Evolutionary conservation across 176 grass and related monocot genomes (phyloP).

Genomic region (Olyra latifolia): DNA sequence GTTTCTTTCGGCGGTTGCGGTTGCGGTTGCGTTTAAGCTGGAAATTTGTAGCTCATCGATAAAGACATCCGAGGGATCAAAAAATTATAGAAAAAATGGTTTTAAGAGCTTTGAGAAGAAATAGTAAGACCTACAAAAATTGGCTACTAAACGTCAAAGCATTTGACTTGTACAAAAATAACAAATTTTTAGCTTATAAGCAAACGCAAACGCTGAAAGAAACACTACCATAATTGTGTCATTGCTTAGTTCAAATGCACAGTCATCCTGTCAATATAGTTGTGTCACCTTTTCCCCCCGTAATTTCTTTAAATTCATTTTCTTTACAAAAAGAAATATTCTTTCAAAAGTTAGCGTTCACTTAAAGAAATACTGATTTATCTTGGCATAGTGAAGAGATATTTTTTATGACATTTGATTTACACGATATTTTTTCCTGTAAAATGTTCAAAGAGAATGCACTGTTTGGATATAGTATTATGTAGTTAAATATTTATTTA

Average conservation of each 20-base stretch:
- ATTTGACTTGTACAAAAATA: too few species aligned
- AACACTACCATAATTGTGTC: not conserved
- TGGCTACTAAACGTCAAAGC: too few species aligned
- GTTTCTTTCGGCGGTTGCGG: too few species aligned
- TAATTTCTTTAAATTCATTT: not conserved
- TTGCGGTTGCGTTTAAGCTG: too few species aligned
- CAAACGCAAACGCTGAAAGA: too few species aligned
- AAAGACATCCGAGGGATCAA: too few species aligned
- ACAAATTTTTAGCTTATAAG: too few species aligned
- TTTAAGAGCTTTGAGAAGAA: too few species aligned
- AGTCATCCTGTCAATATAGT: not conserved
- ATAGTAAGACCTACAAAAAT: too few species aligned
- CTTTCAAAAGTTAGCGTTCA: not conserved
- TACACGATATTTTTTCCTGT: not conserved
- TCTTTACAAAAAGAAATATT: not conserved
- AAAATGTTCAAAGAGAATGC: not conserved
- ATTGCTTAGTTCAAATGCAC: not conserved
- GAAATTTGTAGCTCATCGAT: too few species aligned
- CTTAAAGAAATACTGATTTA: slow-evolving; percentile 1
- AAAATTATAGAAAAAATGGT: too few species aligned
- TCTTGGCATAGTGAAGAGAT: not conserved
- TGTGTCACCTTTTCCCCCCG: not conserved
- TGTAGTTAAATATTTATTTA: not conserved
- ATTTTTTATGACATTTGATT: slow-evolving; percentile 11
- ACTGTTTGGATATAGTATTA: not conserved